Base-by-base conservation (phyloP, 1,284 basidiomycete species). In the Ceratobasidium theobromae region DNA sequence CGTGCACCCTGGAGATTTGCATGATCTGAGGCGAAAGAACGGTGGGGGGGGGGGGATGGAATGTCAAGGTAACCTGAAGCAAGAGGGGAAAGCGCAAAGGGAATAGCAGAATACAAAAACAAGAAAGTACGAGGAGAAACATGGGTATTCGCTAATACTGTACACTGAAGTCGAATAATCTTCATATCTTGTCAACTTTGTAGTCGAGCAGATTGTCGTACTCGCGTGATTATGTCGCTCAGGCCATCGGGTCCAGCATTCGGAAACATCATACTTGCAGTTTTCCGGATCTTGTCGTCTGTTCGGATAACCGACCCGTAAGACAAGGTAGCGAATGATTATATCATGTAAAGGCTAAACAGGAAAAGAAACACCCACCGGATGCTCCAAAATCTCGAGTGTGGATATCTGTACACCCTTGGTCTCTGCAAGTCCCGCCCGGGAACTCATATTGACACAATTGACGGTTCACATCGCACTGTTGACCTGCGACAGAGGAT, bases 381-480 rank as follows among this genome's bases (percentile, higher is more conserved):
- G 60, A 64, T 28, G 49, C 60, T 27, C 38, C 40, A 33, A 64
- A 53, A 23, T 64, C 49, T 23, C 49, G 43, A 3, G 35, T 30
- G 21, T 64, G 60, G 21, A 64, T 53, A 18, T 64, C 60, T 40
- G n/a, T 30, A n/a, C 60, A 64, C 2, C 32, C 28, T 64, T 64
- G 48, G 40, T 64, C 40, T 28, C 28, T 52, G 38, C 60, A 64
- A 14, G 40, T 38, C 4, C 60, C 60, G 33, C 49, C 53, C 3
- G 60, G 60, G 28, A 64, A 64, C 38, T 64, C 60, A 27, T 64
- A 64, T 32, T 52, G 48, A 23, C 60, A 64, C 35, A 64, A 21
- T 21, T 64, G 49, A 27, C 60, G 60, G 21, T 43, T 43, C n/a
- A 23, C 38, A 28, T 62, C 33, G 32, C 38, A 45, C 16, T 38